A percentile compares a stretch with the other conserved stretches of the same genome.
Conservation (phyloP, 257 asterid genomes). For the Orobanche coerulescens region DNA sequence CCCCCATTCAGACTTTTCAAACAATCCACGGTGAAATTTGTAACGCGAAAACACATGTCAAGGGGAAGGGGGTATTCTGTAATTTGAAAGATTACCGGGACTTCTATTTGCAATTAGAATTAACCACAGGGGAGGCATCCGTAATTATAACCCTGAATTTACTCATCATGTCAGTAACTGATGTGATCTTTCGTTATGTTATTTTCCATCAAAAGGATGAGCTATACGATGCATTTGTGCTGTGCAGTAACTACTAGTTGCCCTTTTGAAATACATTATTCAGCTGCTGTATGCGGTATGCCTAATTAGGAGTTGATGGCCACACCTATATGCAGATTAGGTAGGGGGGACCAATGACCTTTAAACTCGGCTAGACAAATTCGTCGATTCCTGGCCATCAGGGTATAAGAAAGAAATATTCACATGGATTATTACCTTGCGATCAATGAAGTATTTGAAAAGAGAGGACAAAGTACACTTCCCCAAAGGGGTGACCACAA, state of each 20-base stretch:
- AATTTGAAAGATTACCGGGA: neutral
- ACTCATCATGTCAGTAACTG: neutral
- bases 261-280: neutral
- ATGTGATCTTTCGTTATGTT: neutral
- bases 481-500: neutral
- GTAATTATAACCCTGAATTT: neutral
- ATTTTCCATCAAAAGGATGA: neutral
- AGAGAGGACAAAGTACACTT: neutral
- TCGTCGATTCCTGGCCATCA: neutral
- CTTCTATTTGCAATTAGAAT: neutral
- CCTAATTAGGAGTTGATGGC: no score
- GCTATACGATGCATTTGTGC: neutral
- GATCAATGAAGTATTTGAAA: neutral
- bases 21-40: neutral
- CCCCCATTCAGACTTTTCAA: neutral
- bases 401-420: neutral
- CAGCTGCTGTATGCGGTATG: neutral
- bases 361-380: neutral
- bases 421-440: neutral
- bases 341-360: neutral
- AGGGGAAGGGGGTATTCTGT: neutral
- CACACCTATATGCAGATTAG: neutral
- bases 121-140: neutral
- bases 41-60: no score
- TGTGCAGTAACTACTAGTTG: neutral